These are phyloP conservation scores for Craterostigma plantagineum DNA, from an alignment of 257 asterid species.

Conservation along the genomic window DNA sequence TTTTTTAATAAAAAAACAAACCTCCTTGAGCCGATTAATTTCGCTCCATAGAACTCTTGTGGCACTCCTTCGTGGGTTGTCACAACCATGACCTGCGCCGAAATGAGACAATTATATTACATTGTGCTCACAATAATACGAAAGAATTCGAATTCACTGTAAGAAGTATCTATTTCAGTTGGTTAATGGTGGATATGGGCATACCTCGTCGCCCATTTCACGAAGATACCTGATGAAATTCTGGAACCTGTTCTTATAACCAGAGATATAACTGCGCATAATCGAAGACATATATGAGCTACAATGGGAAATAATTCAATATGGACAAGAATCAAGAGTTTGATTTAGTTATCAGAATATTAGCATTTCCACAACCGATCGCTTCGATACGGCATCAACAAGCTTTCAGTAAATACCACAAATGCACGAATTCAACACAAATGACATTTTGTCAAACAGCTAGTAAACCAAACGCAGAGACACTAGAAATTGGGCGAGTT, in stretches of 20 bases:
- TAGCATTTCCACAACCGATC: too few species aligned
- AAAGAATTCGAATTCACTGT: too few species aligned
- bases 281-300: too few species aligned
- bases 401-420: too few species aligned
- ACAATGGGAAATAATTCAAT: too few species aligned
- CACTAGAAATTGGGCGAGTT: background rate
- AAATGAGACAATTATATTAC: slow-evolving; percentile 7
- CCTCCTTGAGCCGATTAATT: slow-evolving; percentile 86
- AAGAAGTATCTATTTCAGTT: too few species aligned
- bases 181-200: background rate
- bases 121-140: too few species aligned
- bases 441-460: too few species aligned
- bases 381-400: too few species aligned
- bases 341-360: too few species aligned
- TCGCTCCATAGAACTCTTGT: slow-evolving; percentile 90
- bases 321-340: too few species aligned
- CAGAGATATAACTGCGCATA: slow-evolving; percentile 77
- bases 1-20: slow-evolving; percentile 12
- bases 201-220: slow-evolving; percentile 99
- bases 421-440: too few species aligned
- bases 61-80: slow-evolving; percentile 99
- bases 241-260: slow-evolving; percentile 96
- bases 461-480: background rate
- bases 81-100: slow-evolving; percentile 99
- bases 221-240: slow-evolving; percentile 86